A percentile compares a stretch with the other conserved stretches of the same genome.
Evolutionary conservation across 768 basidiomycete genomes (phyloP).

Genomic region (Cantharellus anzutake): DNA sequence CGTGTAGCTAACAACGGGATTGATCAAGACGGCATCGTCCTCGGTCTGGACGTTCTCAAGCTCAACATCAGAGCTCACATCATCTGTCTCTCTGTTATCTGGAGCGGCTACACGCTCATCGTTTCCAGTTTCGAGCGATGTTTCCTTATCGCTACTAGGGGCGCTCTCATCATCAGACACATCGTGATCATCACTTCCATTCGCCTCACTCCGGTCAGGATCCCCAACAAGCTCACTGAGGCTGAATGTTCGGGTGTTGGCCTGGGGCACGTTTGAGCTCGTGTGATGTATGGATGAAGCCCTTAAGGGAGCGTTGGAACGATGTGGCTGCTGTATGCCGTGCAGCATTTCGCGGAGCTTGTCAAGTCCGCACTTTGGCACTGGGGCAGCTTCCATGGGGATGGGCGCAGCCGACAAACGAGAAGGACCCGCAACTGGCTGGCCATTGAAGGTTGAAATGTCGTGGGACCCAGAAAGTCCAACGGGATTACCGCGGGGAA

Average conservation of each 20-base stretch:
- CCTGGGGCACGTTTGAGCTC: background rate
- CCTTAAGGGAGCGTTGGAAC: too few relatives aligned
- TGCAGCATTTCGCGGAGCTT: too few relatives aligned
- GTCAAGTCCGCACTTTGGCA: too few relatives aligned
- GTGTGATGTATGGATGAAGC: too few relatives aligned
- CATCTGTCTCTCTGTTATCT: background rate
- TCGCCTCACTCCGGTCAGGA: background rate
- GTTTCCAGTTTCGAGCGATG: background rate
- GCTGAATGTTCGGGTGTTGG: background rate
- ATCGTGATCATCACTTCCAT: background rate
- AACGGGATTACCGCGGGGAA: too few relatives aligned
- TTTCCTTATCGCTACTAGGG: background rate
- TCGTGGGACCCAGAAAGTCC: too few relatives aligned
- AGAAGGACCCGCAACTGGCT: too few relatives aligned
- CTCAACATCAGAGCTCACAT: background rate
- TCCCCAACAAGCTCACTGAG: background rate
- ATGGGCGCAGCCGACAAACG: too few relatives aligned
- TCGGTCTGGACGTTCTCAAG: background rate
- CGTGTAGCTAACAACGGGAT: background rate
- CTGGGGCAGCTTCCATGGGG: too few relatives aligned
- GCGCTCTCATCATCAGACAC: background rate
- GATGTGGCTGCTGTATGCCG: too few relatives aligned
- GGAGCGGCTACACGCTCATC: background rate
- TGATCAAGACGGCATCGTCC: background rate
- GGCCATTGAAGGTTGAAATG: too few relatives aligned